phyloP scores from a whole-genome alignment of 2,329 filamentous ascomycete species.

The Phyllosticta citribraziliensis region DNA sequence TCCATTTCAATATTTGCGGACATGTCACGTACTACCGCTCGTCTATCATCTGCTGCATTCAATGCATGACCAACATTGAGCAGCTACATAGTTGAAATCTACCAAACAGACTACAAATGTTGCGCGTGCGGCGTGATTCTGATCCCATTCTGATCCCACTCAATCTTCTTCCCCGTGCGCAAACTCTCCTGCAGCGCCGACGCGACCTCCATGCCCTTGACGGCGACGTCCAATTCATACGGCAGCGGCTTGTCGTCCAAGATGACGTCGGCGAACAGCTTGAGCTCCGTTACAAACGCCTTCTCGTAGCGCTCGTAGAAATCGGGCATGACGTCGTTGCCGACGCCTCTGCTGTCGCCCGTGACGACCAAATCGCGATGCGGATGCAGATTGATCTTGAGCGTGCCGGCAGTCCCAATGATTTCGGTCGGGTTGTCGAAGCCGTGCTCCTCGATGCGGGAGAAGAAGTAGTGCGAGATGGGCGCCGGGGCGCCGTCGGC shows the following conservation, averaged over 20 bases:
- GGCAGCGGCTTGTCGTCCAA: constrained; percentile 1
- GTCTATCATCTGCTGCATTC: too few relatives aligned
- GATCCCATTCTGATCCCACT: constrained; percentile 4
- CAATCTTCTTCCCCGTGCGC: constrained; percentile 9
- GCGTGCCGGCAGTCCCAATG: constrained; percentile 24
- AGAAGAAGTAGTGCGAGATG: constrained; percentile 37
- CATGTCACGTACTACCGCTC: too few relatives aligned
- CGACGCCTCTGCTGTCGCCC: constrained; percentile 1
- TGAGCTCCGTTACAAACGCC: constrained; percentile 9
- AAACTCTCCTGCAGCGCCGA: constrained; percentile 5
- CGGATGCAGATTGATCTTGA: constrained; percentile 9
- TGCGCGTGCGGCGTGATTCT: background rate
- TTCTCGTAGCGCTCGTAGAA: constrained; percentile 11
- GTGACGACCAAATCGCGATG: constrained; percentile 6
- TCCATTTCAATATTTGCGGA: too few relatives aligned
- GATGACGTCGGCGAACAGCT: constrained; percentile 5
- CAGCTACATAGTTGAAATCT: background rate
- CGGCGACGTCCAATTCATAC: background rate
- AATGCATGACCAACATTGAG: too few relatives aligned
- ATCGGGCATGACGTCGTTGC: constrained; percentile 10
- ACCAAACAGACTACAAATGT: background rate
- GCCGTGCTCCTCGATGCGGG: constrained; percentile 33
- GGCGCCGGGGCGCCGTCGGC: constrained; percentile 20
- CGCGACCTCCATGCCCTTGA: constrained; percentile 10
- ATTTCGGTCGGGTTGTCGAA: constrained; percentile 37